Evolutionary conservation across 1,139 yeast species (phyloP), one percentile per base, ranked within the genome.

Genomic region (Suhomyces wounanorum): DNA sequence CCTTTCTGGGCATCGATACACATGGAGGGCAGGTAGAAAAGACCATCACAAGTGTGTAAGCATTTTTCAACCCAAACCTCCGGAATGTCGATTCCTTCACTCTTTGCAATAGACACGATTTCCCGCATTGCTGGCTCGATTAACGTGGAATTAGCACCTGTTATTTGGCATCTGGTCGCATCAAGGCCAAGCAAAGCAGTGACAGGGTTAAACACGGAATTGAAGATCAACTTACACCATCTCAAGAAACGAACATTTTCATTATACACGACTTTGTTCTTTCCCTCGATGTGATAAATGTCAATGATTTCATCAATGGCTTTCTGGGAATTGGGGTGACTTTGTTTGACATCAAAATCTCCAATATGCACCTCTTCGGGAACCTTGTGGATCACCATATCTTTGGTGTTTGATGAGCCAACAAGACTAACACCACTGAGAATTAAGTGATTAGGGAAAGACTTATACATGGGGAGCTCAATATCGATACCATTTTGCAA

Each of bases 171-270:
- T 52, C 90, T 72, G 44, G 84, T 85, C 18, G 79, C 78, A 62
- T 87, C 90, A 42, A 70, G 47, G 38, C 67, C 65, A 47, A 77
- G 81, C 48, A 81, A 65, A 41, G 83, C 79, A 14, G 86, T 77
- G 9, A 82, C 71, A 2, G 92, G 77, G 67, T 87, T 87, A 63
- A 83, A 75, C 5, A 83, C 79, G 9, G 87, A 77, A 62, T 88
- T 87, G 70, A 87, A 87, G n/a, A 87, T 75, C 55, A 87, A 74
- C 63, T 87, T 87, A 54, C 81, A 74, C 95, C 95, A 88, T 63
- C 96, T 72, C 8, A 83, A 73, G 57, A 69, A 72, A 55, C 78
- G 77, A 17, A 78, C 83, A 56, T 81, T 65, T 8, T 63, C 67
- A 60, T 84, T 86, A 42, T 75, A 66, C 7, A 59, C 59, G 46